Conservation (phyloP, 176 grass and related monocot genomes). For the Leersia perrieri region DNA sequence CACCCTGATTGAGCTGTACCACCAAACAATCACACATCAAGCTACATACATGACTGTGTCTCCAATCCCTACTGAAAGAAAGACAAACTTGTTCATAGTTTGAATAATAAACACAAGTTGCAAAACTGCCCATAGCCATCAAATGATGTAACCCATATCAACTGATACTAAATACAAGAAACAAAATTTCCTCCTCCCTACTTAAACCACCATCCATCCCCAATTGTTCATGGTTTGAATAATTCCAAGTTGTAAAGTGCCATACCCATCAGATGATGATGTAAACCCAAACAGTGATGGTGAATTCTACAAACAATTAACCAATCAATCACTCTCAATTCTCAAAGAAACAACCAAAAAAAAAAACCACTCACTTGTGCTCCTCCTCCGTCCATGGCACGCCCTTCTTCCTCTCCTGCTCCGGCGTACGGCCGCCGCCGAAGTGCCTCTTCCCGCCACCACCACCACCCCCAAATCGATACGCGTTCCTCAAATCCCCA, state of each 20-base stretch:
- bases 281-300: constrained; percentile 19
- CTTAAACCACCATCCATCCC: too few species aligned
- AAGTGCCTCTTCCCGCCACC: constrained; percentile 51
- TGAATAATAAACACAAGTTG: not conserved
- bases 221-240: constrained; percentile 29
- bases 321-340: too few species aligned
- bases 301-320: constrained; percentile 24
- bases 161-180: constrained; percentile 22
- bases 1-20: not conserved
- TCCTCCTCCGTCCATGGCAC: constrained; percentile 96
- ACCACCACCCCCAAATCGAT: constrained; percentile 26
- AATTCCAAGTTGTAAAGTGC: constrained; percentile 34
- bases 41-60: constrained; percentile 31
- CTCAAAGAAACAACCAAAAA: too few species aligned
- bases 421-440: constrained; percentile 43
- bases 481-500: constrained; percentile 45
- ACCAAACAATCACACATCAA: constrained; percentile 18
- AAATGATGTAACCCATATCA: constrained; percentile 22
- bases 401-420: constrained; percentile 96
- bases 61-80: constrained; percentile 23
- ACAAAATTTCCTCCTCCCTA: not conserved
- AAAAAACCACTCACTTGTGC: constrained; percentile 74
- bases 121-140: not conserved
- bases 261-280: not conserved
- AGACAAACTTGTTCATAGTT: not conserved